phyloP scores from a whole-genome alignment of 208 protist genomes.

The Crithidia bombi region DNA sequence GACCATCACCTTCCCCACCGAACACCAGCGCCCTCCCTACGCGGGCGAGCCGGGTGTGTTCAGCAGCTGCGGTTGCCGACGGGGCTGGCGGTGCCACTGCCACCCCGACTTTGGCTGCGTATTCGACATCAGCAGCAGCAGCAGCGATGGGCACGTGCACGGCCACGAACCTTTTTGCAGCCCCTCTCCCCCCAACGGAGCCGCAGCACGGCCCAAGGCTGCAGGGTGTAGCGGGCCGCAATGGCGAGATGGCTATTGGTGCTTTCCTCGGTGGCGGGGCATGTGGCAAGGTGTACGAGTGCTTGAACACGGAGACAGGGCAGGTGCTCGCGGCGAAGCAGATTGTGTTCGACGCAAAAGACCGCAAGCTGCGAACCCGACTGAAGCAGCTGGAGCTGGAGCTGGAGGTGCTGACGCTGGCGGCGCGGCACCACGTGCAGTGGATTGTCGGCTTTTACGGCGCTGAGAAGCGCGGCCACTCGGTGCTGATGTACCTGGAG shows the following conservation, averaged over 20 bases:
- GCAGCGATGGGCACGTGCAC: neutral
- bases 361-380: conserved; percentile 70
- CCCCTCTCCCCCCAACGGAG: conserved; percentile 55
- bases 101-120: neutral
- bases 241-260: conserved; percentile 77
- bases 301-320: conserved; percentile 82
- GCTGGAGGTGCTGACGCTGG: conserved; percentile 83
- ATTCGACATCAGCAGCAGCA: neutral
- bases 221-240: conserved; percentile 55
- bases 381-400: conserved; percentile 81
- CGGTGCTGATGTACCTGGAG: conserved; percentile 92
- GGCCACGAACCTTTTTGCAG: conserved; percentile 31
- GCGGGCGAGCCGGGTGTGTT: neutral
- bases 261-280: conserved; percentile 85
- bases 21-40: neutral
- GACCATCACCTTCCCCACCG: neutral
- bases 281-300: conserved; percentile 90
- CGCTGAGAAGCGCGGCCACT: conserved; percentile 81
- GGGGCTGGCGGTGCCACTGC: neutral
- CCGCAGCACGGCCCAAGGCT: conserved; percentile 52
- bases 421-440: conserved; percentile 59
- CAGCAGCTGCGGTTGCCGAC: neutral
- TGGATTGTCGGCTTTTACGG: conserved; percentile 91
- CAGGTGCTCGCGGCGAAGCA: conserved; percentile 85
- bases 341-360: conserved; percentile 85